These are phyloP conservation scores for Cytospora piceicola DNA, from an alignment of 2,329 filamentous ascomycete genomes.

Conservation along the genomic window DNA sequence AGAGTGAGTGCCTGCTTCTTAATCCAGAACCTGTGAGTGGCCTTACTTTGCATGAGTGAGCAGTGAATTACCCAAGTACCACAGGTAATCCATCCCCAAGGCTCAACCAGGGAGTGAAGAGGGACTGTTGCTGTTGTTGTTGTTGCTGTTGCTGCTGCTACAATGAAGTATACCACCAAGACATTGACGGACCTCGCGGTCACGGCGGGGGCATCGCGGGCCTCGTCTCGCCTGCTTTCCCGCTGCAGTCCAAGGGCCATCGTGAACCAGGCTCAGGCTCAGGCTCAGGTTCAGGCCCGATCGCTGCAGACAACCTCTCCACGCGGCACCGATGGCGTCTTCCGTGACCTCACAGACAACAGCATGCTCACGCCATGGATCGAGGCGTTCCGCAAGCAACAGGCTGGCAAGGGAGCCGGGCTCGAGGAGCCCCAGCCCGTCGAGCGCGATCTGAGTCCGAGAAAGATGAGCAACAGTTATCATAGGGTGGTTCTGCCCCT, in stretches of 20 bases:
- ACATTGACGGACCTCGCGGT: background rate
- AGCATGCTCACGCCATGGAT: slow-evolving; percentile 64
- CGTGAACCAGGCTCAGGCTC: slow-evolving; percentile 5
- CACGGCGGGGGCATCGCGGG: background rate
- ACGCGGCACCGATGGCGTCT: slow-evolving; percentile 43
- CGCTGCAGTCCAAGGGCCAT: background rate
- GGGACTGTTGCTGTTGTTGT: too few species aligned
- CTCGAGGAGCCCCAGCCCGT: slow-evolving; percentile 33
- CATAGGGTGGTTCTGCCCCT: slow-evolving; percentile 69
- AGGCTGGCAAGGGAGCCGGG: slow-evolving; percentile 42
- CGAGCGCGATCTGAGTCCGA: slow-evolving; percentile 64
- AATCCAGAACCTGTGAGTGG: too few species aligned
- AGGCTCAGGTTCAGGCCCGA: slow-evolving; percentile 29
- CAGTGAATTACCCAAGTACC: too few species aligned
- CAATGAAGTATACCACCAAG: background rate
- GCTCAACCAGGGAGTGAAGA: too few species aligned
- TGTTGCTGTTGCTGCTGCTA: background rate
- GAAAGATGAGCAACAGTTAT: slow-evolving; percentile 73
- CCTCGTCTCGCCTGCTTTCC: background rate
- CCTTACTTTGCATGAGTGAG: too few species aligned
- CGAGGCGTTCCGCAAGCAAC: slow-evolving; percentile 64
- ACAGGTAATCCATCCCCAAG: too few species aligned
- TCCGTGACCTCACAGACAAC: slow-evolving; percentile 42
- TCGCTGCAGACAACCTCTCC: slow-evolving; percentile 34
- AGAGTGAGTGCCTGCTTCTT: too few species aligned